Conservation (phyloP, 108 stramenopile genomes). For the Parmales sp. region DNA sequence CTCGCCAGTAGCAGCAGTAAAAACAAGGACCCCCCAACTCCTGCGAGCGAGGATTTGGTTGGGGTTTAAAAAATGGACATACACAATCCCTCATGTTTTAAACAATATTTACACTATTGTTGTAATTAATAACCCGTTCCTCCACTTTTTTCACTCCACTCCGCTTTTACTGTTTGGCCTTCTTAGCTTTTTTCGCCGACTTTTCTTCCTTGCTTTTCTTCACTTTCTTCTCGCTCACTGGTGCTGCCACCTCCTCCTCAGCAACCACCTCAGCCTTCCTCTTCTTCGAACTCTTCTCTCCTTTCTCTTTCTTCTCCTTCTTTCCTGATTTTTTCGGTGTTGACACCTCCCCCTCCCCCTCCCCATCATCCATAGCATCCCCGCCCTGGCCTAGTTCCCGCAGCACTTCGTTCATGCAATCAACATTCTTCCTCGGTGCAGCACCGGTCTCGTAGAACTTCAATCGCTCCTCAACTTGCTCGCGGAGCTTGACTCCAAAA, state of each 20-base stretch:
- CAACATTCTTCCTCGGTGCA: constrained; percentile 65
- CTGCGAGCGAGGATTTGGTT: too few relatives aligned
- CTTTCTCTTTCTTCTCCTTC: constrained; percentile 51
- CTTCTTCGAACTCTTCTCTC: constrained; percentile 57
- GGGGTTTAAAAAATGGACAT: too few relatives aligned
- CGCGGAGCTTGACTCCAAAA: constrained; percentile 87
- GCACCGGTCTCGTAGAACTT: constrained; percentile 87
- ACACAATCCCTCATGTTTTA: too few relatives aligned
- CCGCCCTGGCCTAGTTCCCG: constrained; percentile 57
- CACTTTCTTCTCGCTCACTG: constrained; percentile 41
- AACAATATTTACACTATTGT: too few relatives aligned
- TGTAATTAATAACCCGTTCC: constrained; percentile 29
- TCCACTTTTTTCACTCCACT: constrained; percentile 41
- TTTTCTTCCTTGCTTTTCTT: constrained; percentile 66
- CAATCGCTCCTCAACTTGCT: constrained; percentile 94
- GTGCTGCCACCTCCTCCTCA: constrained; percentile 57
- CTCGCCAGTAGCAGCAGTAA: too few relatives aligned
- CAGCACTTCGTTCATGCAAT: constrained; percentile 58
- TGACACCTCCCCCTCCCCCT: background rate
- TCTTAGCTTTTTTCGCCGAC: constrained; percentile 46
- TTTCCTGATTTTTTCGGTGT: constrained; percentile 21
- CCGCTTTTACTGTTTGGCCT: constrained; percentile 41
- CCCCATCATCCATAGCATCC: constrained; percentile 74
- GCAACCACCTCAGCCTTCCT: constrained; percentile 35
- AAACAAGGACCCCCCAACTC: too few relatives aligned